Conservation (phyloP, 441 rosid genomes). For the Erodium texanum region DNA sequence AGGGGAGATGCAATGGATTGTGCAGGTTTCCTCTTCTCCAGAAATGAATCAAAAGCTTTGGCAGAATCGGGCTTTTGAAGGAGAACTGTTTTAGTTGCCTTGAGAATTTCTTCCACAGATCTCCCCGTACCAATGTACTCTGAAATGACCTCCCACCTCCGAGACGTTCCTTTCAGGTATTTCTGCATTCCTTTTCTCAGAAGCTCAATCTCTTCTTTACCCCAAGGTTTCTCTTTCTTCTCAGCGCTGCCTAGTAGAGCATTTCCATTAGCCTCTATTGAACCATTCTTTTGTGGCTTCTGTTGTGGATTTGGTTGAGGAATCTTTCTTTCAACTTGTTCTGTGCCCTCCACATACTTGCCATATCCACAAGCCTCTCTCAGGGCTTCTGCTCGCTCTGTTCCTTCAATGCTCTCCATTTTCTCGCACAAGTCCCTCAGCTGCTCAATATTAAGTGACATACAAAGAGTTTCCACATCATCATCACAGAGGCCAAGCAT, state of each 20-base stretch:
- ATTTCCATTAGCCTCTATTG: slow-evolving; percentile 23
- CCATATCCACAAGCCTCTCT: slow-evolving; percentile 36
- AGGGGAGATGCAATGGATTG: slow-evolving; percentile 72
- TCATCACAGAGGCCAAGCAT: slow-evolving; percentile 54
- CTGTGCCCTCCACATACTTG: slow-evolving; percentile 30
- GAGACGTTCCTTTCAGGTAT: slow-evolving; percentile 86
- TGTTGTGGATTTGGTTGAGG: slow-evolving; percentile 27
- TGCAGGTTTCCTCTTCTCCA: slow-evolving; percentile 84
- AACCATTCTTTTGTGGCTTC: no score
- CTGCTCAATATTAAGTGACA: slow-evolving; percentile 51
- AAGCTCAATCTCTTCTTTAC: slow-evolving; percentile 81
- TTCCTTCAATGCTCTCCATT: slow-evolving; percentile 51
- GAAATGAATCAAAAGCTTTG: slow-evolving; percentile 91
- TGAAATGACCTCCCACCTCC: slow-evolving; percentile 94
- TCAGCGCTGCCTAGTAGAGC: slow-evolving; percentile 21
- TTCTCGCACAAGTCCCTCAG: slow-evolving; percentile 62
- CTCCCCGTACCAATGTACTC: slow-evolving; percentile 86
- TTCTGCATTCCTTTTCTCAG: slow-evolving; percentile 83
- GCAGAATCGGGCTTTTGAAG: slow-evolving; percentile 89
- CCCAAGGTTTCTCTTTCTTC: slow-evolving; percentile 82
- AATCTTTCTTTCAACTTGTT: slow-evolving; percentile 33
- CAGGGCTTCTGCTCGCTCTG: slow-evolving; percentile 50
- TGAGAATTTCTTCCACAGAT: slow-evolving; percentile 85
- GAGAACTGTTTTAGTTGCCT: slow-evolving; percentile 91
- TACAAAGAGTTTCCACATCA: slow-evolving; percentile 74